Evolutionary conservation across 768 basidiomycete species (phyloP).

Genomic region (Trametes elegans): DNA sequence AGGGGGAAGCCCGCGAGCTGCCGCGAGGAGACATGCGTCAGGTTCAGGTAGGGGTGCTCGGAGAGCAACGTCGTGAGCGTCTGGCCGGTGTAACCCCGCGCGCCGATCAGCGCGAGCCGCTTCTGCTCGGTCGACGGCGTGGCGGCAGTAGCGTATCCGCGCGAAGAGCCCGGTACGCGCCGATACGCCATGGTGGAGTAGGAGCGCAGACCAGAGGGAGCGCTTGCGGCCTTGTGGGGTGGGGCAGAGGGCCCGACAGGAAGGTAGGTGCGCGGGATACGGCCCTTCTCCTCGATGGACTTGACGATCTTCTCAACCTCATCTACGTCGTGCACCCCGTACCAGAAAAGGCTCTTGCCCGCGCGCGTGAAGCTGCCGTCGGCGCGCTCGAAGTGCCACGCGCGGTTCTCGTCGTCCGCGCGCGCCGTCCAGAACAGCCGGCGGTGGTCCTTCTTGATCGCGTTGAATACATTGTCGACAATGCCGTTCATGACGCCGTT

Average conservation of each 20-base stretch:
- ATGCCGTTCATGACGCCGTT: conserved; percentile 92
- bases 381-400: conserved; percentile 98
- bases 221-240: conserved; percentile 42
- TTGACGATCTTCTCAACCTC: conserved; percentile 89
- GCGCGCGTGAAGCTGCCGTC: conserved; percentile 97
- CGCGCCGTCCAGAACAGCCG: conserved; percentile 97
- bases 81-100: conserved; percentile 94
- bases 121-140: conserved; percentile 67
- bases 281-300: conserved; percentile 65
- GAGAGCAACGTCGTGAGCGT: conserved; percentile 86
- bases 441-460: conserved; percentile 93
- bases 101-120: conserved; percentile 91
- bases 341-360: conserved; percentile 96
- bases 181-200: conserved; percentile 60
- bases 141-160: conserved; percentile 84
- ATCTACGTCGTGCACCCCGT: conserved; percentile 85
- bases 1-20: conserved; percentile 84
- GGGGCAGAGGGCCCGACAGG: conserved; percentile 79
- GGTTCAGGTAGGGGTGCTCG: conserved; percentile 81
- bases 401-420: conserved; percentile 92
- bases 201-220: conserved; percentile 44
- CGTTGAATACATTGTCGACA: conserved; percentile 94
- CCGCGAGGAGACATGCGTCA: conserved; percentile 96
- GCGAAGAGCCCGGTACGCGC: conserved; percentile 44
- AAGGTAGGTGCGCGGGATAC: conserved; percentile 87